Base-by-base conservation (phyloP, 805 yeast species). In the Pichia ethanolica region DNA sequence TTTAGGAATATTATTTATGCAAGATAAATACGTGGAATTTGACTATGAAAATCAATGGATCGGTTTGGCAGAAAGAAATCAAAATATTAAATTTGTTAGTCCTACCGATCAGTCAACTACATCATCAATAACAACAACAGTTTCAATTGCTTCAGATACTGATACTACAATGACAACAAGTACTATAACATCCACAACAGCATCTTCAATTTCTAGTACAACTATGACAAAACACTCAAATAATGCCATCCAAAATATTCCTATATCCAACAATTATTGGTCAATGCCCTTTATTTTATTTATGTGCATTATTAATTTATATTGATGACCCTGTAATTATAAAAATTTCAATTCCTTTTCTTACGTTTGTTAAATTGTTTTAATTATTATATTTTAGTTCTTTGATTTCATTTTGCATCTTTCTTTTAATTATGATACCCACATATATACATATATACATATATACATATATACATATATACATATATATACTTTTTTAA, bases 1-100 rank as follows among this genome's bases (percentile, higher is more conserved):
- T 47, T 64, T 82, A 38, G 89, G 89, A 5, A 82, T 79, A n/a
- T 70, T 79, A 3, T 82, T 82, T 58, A 62, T 82, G 55, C 73
- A 74, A 50, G 69, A 70, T 34, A 79, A 72, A 48, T 82, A 79
- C 59, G 71, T 81, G 3, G 77, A 79, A 12, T 82, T 80, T 55
- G 83, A 82, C 56, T 67, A 77, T 49, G 78, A 72, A 45, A 58
- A 70, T n/a, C 67, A 64, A 42, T 57, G 60, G 53, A 67, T 82
- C 43, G 86, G 86, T 0, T 72, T 82, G 47, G 85, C 82, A n/a
- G 57, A 65, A 26, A 68, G 72, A 51, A 69, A 69, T 51, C 41
- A 52, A 1, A 55, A 66, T 49, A 61, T 70, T 28, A 48, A 47
- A 35, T 37, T 60, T 40, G 51, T 58, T 14, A 43, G 61, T 58